Conservation (phyloP, 495 filamentous ascomycete genomes). For the Neurospora sp. region DNA sequence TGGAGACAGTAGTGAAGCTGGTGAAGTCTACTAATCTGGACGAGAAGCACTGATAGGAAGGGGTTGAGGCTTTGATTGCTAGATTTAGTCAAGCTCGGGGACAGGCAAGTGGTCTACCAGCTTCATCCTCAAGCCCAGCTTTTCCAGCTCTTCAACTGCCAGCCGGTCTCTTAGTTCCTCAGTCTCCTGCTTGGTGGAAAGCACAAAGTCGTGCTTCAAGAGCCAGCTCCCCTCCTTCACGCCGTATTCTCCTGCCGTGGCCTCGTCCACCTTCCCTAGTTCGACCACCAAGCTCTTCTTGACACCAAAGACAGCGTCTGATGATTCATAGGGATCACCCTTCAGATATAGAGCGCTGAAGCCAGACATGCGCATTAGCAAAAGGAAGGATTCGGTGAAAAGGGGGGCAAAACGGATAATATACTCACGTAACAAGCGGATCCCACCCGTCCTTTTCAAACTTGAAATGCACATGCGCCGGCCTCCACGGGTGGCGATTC, state of each 20-base stretch:
- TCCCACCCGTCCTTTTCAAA: conserved; percentile 78
- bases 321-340: conserved; percentile 79
- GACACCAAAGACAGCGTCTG: conserved; percentile 88
- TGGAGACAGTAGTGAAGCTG: conserved; percentile 44
- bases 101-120: conserved; percentile 77
- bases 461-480: conserved; percentile 93
- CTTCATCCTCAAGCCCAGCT: conserved; percentile 63
- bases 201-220: conserved; percentile 67
- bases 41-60: neutral
- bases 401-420: neutral
- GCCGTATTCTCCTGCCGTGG: conserved; percentile 48
- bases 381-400: neutral
- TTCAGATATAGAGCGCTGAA: conserved; percentile 68
- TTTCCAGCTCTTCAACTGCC: conserved; percentile 59
- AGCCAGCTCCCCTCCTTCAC: conserved; percentile 61
- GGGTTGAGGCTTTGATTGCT: neutral
- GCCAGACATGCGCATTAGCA: neutral
- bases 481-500: conserved; percentile 69
- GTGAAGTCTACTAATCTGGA: conserved; percentile 17
- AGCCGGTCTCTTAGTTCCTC: conserved; percentile 57
- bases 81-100: conserved; percentile 40
- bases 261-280: conserved; percentile 51
- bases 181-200: conserved; percentile 59
- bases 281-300: conserved; percentile 76
- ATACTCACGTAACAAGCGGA: conserved; percentile 72